Evolutionary conservation across 345 rosid species (phyloP).

Genomic region (Salix caprea): DNA sequence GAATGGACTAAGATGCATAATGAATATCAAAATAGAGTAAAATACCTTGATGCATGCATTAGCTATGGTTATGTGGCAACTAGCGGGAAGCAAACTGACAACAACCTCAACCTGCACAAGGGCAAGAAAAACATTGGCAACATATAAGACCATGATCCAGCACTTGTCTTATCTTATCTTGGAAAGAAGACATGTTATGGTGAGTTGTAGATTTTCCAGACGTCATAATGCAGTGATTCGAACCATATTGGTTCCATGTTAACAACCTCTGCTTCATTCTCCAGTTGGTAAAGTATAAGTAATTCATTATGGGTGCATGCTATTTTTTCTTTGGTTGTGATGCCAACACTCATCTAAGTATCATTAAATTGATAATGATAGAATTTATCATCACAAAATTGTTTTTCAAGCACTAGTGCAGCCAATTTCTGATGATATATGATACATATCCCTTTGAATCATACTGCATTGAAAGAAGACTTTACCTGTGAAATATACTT

Average conservation of each 20-base stretch:
- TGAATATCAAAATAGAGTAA: neutral
- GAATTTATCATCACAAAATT: neutral
- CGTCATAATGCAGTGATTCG: neutral
- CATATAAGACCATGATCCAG: neutral
- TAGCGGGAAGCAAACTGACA: conserved; percentile 75
- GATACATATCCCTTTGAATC: neutral
- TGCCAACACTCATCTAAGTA: neutral
- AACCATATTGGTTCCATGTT: neutral
- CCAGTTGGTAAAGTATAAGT: neutral
- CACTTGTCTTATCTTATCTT: too few relatives aligned
- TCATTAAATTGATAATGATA: neutral
- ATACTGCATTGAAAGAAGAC: neutral
- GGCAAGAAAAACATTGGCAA: neutral
- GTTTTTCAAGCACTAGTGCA: neutral
- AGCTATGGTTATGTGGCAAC: conserved; percentile 65
- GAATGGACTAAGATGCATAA: neutral
- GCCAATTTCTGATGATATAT: neutral
- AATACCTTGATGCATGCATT: conserved; percentile 77
- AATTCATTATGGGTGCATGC: neutral
- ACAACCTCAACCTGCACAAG: conserved; percentile 75
- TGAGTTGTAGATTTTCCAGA: conserved; percentile 1
- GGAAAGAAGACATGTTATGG: neutral
- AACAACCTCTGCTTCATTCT: neutral
- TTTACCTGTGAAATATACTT: conserved; percentile 70
- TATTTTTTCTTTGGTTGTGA: neutral